Evolutionary conservation across 2,329 filamentous ascomycete species (phyloP).

Genomic region (Ceratocystis papillata): DNA sequence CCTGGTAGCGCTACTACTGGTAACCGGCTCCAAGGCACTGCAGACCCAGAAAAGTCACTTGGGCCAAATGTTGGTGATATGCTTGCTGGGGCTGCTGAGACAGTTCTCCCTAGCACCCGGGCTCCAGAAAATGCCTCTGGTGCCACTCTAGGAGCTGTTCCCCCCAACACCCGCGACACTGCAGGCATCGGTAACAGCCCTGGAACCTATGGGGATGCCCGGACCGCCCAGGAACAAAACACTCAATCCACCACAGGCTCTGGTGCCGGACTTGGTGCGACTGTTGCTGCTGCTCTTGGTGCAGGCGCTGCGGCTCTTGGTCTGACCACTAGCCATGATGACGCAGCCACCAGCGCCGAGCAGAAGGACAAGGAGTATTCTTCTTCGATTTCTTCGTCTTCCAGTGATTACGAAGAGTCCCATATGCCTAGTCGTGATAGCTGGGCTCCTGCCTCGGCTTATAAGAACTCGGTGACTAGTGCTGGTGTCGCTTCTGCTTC

Average conservation of each 20-base stretch:
- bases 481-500: constrained; percentile 13
- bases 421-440: not conserved
- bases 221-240: not conserved
- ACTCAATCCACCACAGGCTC: constrained; percentile 4
- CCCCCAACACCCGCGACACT: not conserved
- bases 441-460: constrained; percentile 18
- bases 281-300: constrained; percentile 21
- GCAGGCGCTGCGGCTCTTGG: constrained; percentile 23
- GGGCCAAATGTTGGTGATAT: constrained; percentile 19
- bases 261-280: constrained; percentile 19
- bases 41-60: constrained; percentile 6
- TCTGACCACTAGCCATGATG: constrained; percentile 18
- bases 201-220: not conserved
- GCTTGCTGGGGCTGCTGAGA: constrained; percentile 17
- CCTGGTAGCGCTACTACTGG: not conserved
- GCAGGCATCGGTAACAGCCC: not conserved
- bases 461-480: constrained; percentile 14
- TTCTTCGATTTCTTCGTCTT: constrained; percentile 18
- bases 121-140: not conserved
- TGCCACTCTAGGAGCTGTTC: not conserved
- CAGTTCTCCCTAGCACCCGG: not conserved
- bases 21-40: constrained; percentile 1
- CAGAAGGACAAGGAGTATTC: constrained; percentile 19
- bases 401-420: constrained; percentile 18
- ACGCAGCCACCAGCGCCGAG: not conserved